Base-by-base conservation (phyloP, 345 rosid genomes). In the Brassica cretica region DNA sequence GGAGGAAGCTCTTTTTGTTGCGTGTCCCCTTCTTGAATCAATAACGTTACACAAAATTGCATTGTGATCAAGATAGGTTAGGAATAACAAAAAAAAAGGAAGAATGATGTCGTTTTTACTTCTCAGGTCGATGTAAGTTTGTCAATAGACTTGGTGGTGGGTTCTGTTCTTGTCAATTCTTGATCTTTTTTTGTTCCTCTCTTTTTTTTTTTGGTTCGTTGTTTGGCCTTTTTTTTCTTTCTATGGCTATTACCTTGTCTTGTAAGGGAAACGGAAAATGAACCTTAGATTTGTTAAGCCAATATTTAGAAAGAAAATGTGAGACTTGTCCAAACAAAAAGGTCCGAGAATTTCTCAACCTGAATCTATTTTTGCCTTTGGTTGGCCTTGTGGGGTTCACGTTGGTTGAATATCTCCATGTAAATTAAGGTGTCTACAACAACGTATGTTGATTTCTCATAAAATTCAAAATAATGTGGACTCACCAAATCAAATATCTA, bases 231-330 rank as follows among this genome's bases (percentile, higher is more conserved):
- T 53, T 29, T 7, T 66, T 71, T 37, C 25, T 77, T 18, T 5
- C 72, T 66, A 44, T 78, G 73, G 69, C 39, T 59, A 70, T 53
- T 3, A 12, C n/a, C 66, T 71, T 61, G 71, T 77, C 14, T 72
- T 59, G 64, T 39, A 49, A 67, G 76, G 74, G 70, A 78, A 73
- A 78, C 70, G 55, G 55, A 78, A 79, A 61, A 79, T 73, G 63
- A 64, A 69, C 78, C 66, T 37, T 16, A 68, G 64, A 69, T 68
- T 67, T 39, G 75, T 79, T 69, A 8, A 63, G 82, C 68, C 62
- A 41, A 69, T 68, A 79, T 61, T 79, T 79, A 79, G 82, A 79
- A 79, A 73, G 18, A 68, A 73, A 73, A 18, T 68, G 7, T 4
- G 78, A 79, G 61, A 62, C 75, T 73, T 73, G 78, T 68, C 56